These are phyloP conservation scores for Rosa lucieae DNA, from an alignment of 306 rosid genomes.

Conservation along the genomic window DNA sequence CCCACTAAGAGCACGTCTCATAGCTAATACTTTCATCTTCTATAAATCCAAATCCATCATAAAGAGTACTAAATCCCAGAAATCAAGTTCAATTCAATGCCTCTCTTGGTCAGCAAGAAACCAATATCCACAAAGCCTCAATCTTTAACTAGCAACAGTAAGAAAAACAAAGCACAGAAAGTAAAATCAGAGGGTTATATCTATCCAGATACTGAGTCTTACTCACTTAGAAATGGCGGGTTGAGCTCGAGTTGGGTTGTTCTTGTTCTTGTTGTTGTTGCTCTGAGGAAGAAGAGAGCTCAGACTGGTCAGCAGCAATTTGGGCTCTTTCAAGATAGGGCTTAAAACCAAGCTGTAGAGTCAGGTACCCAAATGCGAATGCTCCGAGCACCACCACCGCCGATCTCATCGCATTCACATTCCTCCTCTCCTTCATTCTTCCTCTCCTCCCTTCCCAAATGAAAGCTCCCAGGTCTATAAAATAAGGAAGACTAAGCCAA, in stretches of 20 bases:
- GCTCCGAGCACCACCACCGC: conserved; percentile 86
- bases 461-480: not conserved
- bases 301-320: conserved; percentile 32
- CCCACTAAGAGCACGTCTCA: not conserved
- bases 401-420: conserved; percentile 72
- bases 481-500: not conserved
- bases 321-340: conserved; percentile 79
- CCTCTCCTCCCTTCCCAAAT: not conserved
- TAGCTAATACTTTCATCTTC: no score
- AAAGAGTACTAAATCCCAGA: not conserved
- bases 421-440: conserved; percentile 38
- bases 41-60: not conserved
- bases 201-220: not conserved
- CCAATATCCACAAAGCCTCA: not conserved
- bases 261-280: not conserved
- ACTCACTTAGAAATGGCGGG: conserved; percentile 27
- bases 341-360: conserved; percentile 65
- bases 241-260: conserved; percentile 32
- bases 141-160: not conserved
- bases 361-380: conserved; percentile 78
- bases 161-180: not conserved
- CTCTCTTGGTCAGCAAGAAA: conserved; percentile 11
- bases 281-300: conserved; percentile 32
- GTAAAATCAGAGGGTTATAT: not conserved
- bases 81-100: not conserved